phyloP scores from a whole-genome alignment of 1,284 basidiomycete species.

The Hortiboletus rubellus region DNA sequence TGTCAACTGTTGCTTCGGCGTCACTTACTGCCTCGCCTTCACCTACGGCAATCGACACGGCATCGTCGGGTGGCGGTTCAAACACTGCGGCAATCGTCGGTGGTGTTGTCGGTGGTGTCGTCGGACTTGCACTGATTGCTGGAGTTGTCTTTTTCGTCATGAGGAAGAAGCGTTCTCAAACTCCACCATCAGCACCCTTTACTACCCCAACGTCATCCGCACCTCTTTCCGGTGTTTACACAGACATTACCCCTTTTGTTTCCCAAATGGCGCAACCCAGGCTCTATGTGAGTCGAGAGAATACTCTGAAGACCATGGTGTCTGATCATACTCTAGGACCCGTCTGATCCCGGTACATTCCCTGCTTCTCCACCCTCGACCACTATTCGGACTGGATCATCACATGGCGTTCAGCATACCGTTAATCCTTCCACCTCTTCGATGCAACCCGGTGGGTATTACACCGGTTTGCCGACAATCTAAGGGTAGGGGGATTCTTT shows the following conservation, averaged over 20 bases:
- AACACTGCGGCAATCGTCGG: slow-evolving; percentile 31
- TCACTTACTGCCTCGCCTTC: slow-evolving; percentile 8
- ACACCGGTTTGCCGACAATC: slow-evolving; percentile 32
- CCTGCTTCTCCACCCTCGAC: slow-evolving; percentile 24
- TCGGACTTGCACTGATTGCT: slow-evolving; percentile 32
- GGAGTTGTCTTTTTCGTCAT: slow-evolving; percentile 28
- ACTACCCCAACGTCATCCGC: neutral
- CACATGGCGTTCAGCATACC: slow-evolving; percentile 5
- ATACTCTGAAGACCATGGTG: neutral
- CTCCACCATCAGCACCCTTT: slow-evolving; percentile 16
- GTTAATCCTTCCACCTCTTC: slow-evolving; percentile 13
- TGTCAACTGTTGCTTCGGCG: neutral
- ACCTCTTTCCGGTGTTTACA: slow-evolving; percentile 5
- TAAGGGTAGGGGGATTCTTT: slow-evolving; percentile 4
- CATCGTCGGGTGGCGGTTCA: slow-evolving; percentile 1
- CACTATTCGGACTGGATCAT: slow-evolving; percentile 14
- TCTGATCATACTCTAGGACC: slow-evolving; percentile 25
- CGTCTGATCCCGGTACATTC: slow-evolving; percentile 37
- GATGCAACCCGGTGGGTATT: slow-evolving; percentile 19
- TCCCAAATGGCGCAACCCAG: slow-evolving; percentile 28
- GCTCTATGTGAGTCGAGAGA: slow-evolving; percentile 30
- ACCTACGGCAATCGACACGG: neutral
- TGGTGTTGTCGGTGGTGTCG: slow-evolving; percentile 43
- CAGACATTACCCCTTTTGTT: slow-evolving; percentile 11
- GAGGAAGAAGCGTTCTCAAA: slow-evolving; percentile 30